Conservation (phyloP, 2,329 filamentous ascomycete species). For the Aspergillaceae sp. region DNA sequence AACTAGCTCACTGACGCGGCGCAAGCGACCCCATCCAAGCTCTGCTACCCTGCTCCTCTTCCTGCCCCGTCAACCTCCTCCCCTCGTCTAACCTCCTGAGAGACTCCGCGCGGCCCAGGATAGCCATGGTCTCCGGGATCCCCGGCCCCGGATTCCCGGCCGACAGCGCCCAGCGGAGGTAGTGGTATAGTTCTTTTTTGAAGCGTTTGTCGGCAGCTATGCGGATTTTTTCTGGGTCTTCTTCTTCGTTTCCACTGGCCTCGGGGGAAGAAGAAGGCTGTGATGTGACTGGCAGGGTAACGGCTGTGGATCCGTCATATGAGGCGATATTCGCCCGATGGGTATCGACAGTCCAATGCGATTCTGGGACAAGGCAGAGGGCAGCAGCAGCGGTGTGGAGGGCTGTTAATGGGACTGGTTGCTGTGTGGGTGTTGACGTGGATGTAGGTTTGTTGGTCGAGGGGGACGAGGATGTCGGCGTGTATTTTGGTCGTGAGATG, state of each 20-base stretch:
- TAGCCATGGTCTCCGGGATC: conserved; percentile 45
- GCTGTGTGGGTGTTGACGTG: too few relatives aligned
- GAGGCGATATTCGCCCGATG: conserved; percentile 33
- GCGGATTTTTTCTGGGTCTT: conserved; percentile 5
- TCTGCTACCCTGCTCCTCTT: conserved; percentile 10
- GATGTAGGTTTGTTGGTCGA: conserved; percentile 4
- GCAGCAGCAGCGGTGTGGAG: conserved; percentile 39
- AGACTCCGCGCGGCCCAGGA: conserved; percentile 47
- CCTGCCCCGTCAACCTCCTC: conserved; percentile 20
- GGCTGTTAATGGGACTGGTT: conserved; percentile 23
- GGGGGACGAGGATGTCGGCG: conserved; percentile 8
- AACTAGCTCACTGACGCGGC: conserved; percentile 2
- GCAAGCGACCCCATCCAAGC: conserved; percentile 31
- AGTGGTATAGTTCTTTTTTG: conserved; percentile 45
- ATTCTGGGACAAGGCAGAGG: conserved; percentile 33
- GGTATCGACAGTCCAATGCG: conserved; percentile 33
- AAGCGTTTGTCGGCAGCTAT: conserved; percentile 25
- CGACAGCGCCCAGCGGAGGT: conserved; percentile 49
- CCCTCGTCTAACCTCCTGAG: conserved; percentile 38
- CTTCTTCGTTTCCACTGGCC: too few relatives aligned
- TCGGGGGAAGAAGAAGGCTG: background rate
- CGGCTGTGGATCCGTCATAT: conserved; percentile 18
- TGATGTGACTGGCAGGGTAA: conserved; percentile 2
- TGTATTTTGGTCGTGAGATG: conserved; percentile 19
- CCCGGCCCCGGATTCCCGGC: conserved; percentile 47